Percentiles rank a stretch among this genome's conserved stretches.
These are phyloP conservation scores for Glebionis coronaria DNA, from an alignment of 129 eudicot species.

Conservation along the genomic window DNA sequence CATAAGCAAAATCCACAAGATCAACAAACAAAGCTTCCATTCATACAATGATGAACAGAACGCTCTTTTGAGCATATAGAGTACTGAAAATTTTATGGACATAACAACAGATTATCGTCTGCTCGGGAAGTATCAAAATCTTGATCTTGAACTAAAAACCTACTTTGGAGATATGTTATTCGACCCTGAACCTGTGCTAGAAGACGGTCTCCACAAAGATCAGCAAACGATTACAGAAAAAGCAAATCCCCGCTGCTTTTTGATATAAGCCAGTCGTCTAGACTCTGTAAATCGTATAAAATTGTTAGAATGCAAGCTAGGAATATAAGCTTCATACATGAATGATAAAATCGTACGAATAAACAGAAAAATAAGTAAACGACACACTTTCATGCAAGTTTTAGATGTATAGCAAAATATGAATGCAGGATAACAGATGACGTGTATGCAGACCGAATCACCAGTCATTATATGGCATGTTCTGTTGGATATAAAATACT, in stretches of 20 bases:
- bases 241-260: conserved; percentile 9
- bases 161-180: conserved; percentile 25
- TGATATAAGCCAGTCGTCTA: conserved; percentile 17
- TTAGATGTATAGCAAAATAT: not conserved
- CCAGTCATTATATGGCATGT: too few species aligned
- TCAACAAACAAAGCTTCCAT: conserved; percentile 20
- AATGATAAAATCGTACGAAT: not conserved
- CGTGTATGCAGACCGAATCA: not conserved
- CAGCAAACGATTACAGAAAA: conserved; percentile 2
- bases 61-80: conserved; percentile 17
- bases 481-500: too few species aligned
- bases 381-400: not conserved
- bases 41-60: conserved; percentile 13
- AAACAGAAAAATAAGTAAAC: not conserved
- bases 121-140: conserved; percentile 25
- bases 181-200: conserved; percentile 15
- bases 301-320: conserved; percentile 8
- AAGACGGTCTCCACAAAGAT: conserved; percentile 14
- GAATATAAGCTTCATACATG: not conserved
- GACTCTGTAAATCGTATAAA: conserved; percentile 17
- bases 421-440: not conserved
- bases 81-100: conserved; percentile 22
- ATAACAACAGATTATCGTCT: conserved; percentile 15
- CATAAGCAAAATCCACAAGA: conserved; percentile 3
- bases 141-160: conserved; percentile 17